These are phyloP conservation scores for Elsinoe australis DNA, from an alignment of 2,329 filamentous ascomycete genomes.

Conservation along the genomic window DNA sequence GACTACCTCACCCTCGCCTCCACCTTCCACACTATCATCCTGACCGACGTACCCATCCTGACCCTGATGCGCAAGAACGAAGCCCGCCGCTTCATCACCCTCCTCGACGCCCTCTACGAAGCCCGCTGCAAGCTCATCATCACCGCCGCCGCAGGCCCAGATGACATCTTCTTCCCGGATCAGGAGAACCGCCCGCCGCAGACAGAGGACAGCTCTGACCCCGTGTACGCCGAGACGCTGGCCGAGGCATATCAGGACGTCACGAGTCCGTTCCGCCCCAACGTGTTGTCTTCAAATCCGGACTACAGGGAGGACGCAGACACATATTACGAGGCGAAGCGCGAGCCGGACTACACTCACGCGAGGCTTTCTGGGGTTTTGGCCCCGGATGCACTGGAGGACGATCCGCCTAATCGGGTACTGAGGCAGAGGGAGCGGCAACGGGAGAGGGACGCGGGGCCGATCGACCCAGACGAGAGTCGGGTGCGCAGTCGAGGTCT, in stretches of 20 bases:
- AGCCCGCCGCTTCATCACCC: constrained; percentile 69
- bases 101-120: constrained; percentile 74
- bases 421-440: constrained; percentile 25
- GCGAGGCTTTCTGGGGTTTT: constrained; percentile 33
- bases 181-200: constrained; percentile 19
- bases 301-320: constrained; percentile 27
- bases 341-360: constrained; percentile 33
- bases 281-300: constrained; percentile 57
- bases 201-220: constrained; percentile 36
- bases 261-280: constrained; percentile 68
- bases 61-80: constrained; percentile 67
- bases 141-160: constrained; percentile 58
- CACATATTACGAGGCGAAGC: constrained; percentile 20
- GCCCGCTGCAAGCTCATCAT: constrained; percentile 70
- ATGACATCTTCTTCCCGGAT: constrained; percentile 66
- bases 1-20: constrained; percentile 79
- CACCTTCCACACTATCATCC: constrained; percentile 68
- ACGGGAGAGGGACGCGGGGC: constrained; percentile 16
- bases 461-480: constrained; percentile 20
- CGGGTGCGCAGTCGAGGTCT: constrained; percentile 26
- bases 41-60: constrained; percentile 62
- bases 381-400: constrained; percentile 41
- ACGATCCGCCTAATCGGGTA: constrained; percentile 40
- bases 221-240: constrained; percentile 57
- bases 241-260: constrained; percentile 73